Percentiles rank a stretch among this genome's conserved stretches.
These are phyloP conservation scores for Yamadazyma phyllophila DNA, from an alignment of 805 yeast species.

Conservation along the genomic window DNA sequence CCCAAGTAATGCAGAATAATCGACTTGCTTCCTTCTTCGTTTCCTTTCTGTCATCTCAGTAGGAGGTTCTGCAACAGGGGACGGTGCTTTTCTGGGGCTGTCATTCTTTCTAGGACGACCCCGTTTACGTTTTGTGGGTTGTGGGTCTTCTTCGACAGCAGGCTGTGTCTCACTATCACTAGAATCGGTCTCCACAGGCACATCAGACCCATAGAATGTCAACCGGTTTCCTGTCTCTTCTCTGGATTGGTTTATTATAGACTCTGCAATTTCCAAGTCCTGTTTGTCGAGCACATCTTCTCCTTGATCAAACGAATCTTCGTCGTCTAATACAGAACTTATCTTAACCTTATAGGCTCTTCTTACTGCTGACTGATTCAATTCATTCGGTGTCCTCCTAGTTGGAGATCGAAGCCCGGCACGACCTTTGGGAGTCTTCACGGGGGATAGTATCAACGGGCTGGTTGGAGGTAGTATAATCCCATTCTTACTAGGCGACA, in stretches of 20 bases:
- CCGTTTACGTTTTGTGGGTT: neutral
- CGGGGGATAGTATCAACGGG: conserved; percentile 21
- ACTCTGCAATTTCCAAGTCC: conserved; percentile 46
- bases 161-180: conserved; percentile 6
- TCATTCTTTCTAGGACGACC: neutral
- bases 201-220: conserved; percentile 13
- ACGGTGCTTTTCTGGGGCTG: neutral
- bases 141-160: neutral
- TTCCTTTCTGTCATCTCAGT: neutral
- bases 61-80: neutral
- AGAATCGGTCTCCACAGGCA: conserved; percentile 16
- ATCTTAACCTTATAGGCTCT: conserved; percentile 40
- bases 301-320: conserved; percentile 27
- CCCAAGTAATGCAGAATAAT: neutral
- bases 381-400: conserved; percentile 32
- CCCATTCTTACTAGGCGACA: conserved; percentile 2
- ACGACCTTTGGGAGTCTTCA: conserved; percentile 41
- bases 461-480: conserved; percentile 1
- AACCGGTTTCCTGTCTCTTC: neutral
- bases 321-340: conserved; percentile 31
- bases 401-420: conserved; percentile 48
- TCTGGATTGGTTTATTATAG: conserved; percentile 25
- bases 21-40: neutral
- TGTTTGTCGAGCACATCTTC: conserved; percentile 31
- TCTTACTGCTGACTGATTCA: conserved; percentile 49